Conservation (phyloP, 2,329 filamentous ascomycete species). For the Pseudogymnoascus sp. region DNA sequence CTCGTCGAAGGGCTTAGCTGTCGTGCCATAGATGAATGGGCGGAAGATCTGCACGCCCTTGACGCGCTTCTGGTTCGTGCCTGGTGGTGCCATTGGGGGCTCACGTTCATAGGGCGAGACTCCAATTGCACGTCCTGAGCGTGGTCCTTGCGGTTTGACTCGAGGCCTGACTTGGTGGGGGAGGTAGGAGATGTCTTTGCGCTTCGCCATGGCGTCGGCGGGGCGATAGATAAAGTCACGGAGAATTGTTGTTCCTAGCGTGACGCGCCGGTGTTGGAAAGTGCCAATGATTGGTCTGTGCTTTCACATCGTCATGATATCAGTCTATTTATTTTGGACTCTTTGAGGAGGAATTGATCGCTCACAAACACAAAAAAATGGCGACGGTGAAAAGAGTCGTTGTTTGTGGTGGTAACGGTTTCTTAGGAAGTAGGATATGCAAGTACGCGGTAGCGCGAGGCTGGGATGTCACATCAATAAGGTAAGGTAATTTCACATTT, state of each 20-base stretch:
- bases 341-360: background rate
- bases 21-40: constrained; percentile 69
- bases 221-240: background rate
- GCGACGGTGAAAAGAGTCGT: constrained; percentile 62
- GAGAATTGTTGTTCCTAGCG: constrained; percentile 12
- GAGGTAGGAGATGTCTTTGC: constrained; percentile 2
- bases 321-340: background rate
- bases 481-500: constrained; percentile 45
- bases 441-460: constrained; percentile 78
- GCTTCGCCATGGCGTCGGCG: background rate
- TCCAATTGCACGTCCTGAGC: constrained; percentile 6
- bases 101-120: constrained; percentile 8
- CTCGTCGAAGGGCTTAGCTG: constrained; percentile 73
- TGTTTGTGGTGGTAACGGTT: constrained; percentile 90
- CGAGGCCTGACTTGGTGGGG: constrained; percentile 8
- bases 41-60: constrained; percentile 60
- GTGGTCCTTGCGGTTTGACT: constrained; percentile 3
- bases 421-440: constrained; percentile 83
- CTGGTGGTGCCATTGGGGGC: constrained; percentile 51
- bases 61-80: constrained; percentile 50
- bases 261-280: constrained; percentile 2
- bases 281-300: constrained; percentile 13
- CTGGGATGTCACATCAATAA: constrained; percentile 90
- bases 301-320: constrained; percentile 13
- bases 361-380: constrained; percentile 13